Conservation (phyloP, 805 yeast genomes). For the Myxozyma lipomycoides region DNA sequence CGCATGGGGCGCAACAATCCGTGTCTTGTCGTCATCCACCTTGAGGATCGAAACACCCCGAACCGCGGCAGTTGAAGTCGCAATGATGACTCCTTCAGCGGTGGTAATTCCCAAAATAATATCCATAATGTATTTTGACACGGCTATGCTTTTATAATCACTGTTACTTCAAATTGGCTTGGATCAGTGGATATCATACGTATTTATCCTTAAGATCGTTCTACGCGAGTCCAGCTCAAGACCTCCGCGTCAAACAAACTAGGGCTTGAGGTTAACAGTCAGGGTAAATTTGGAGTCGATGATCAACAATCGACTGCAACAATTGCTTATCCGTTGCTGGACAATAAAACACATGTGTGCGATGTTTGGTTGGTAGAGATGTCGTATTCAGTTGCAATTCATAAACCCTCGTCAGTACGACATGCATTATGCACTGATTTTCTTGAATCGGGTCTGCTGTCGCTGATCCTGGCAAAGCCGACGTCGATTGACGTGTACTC, state of each 20-base stretch:
- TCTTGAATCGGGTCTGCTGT: conserved; percentile 5
- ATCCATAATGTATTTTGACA: conserved; percentile 63
- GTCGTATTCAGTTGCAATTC: conserved; percentile 26
- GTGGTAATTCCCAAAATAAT: conserved; percentile 82
- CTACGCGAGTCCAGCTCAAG: too few species aligned
- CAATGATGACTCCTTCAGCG: conserved; percentile 74
- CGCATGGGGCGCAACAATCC: conserved; percentile 67
- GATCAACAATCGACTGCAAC: too few species aligned
- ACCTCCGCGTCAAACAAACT: too few species aligned
- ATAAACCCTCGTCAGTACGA: conserved; percentile 28
- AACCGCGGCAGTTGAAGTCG: conserved; percentile 92
- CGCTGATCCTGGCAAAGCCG: conserved; percentile 25
- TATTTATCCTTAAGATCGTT: too few species aligned
- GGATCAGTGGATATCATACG: too few species aligned
- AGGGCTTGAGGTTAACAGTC: too few species aligned
- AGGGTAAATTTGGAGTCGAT: too few species aligned
- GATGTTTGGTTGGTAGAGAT: too few species aligned
- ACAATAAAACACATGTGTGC: too few species aligned
- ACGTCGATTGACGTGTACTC: conserved; percentile 19
- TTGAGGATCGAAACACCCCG: conserved; percentile 83
- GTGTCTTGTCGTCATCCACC: conserved; percentile 74
- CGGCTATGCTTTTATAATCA: too few species aligned
- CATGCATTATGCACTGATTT: conserved; percentile 26
- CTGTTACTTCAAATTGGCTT: too few species aligned
- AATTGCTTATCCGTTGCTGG: too few species aligned